Base-by-base conservation (phyloP, 371 early-diverging fungal species). In the Syncephalastrum contaminatum region DNA sequence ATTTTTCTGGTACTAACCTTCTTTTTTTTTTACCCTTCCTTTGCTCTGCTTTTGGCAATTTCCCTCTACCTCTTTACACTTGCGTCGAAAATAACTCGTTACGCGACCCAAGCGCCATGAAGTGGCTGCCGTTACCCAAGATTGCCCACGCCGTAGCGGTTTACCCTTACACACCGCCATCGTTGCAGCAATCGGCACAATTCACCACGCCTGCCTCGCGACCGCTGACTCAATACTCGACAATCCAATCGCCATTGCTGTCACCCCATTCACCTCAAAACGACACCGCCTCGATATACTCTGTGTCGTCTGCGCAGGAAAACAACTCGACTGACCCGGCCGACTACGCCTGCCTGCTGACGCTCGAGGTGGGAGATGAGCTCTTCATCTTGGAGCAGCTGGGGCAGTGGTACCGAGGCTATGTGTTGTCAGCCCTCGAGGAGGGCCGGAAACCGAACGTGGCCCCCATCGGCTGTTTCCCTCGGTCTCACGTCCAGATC, bases 371-470 rank as follows among this genome's bases (percentile, higher is more conserved):
- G 14, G 83, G 83, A 16, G 83, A 83, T 59, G 78, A 81, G 54
- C 55, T 83, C 4, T 83, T 73, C 52, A 69, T 77, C 45, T 69
- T 81, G 53, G 83, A 83, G 42, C 76, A 81, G 48, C 68, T 75
- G 54, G 77, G 72, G 12, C 70, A 69, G 30, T 88, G 89, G 89
- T 82, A 77, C 47, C 68, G 88, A 51, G 89, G 89, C 16, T 87
- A 88, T 62, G 84, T 86, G 1, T 66, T 83, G 21, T 70, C 78
- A 27, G 43, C 75, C 13, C 49, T 66, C 40, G 77, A 72, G 49
- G 69, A 67, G 59, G 80, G 69, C 19, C 60, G 55, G 43, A 74
- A 66, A 40, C 69, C 67, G 22, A 75, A 74, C 66, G 60, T 62
- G 48, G 69, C 83, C 18, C 75, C 74, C 20, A 71, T 82, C 42